Evolutionary conservation across 257 asterid genomes (phyloP).

Genomic region (Buddleja alternifolia): DNA sequence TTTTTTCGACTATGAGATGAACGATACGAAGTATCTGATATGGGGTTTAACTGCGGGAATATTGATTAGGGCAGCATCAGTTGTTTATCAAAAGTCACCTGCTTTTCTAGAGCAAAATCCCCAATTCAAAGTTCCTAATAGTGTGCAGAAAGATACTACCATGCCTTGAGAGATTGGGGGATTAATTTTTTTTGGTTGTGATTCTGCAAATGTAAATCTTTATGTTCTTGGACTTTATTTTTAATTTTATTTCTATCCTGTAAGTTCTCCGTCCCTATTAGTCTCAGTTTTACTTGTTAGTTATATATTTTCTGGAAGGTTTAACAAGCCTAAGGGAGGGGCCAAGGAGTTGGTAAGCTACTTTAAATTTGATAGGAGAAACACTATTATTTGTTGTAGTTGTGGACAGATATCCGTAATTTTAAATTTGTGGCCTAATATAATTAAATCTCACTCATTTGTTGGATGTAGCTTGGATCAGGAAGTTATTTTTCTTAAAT

Average conservation of each 20-base stretch:
- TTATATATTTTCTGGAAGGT: too few species aligned
- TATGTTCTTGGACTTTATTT: too few species aligned
- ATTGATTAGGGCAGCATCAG: slow-evolving; percentile 85
- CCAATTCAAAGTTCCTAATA: slow-evolving; percentile 61
- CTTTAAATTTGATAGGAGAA: too few species aligned
- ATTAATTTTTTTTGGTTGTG: too few species aligned
- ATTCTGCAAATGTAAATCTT: too few species aligned
- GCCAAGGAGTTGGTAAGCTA: too few species aligned
- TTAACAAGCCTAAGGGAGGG: too few species aligned
- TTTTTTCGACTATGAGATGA: slow-evolving; percentile 65
- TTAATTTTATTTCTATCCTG: too few species aligned
- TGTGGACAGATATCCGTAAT: background rate
- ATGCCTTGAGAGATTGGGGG: slow-evolving; percentile 51
- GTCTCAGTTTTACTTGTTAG: too few species aligned
- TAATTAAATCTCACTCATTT: background rate
- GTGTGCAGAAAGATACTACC: slow-evolving; percentile 50
- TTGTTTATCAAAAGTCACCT: slow-evolving; percentile 83
- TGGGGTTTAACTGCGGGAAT: slow-evolving; percentile 99
- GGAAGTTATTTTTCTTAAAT: too few species aligned
- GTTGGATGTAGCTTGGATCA: too few species aligned
- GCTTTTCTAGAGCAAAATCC: slow-evolving; percentile 81
- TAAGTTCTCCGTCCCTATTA: too few species aligned
- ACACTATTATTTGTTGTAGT: slow-evolving; percentile 5
- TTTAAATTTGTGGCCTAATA: background rate
- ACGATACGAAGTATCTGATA: slow-evolving; percentile 59